Conservation (phyloP, 306 rosid genomes). For the Biancaea sappan region DNA sequence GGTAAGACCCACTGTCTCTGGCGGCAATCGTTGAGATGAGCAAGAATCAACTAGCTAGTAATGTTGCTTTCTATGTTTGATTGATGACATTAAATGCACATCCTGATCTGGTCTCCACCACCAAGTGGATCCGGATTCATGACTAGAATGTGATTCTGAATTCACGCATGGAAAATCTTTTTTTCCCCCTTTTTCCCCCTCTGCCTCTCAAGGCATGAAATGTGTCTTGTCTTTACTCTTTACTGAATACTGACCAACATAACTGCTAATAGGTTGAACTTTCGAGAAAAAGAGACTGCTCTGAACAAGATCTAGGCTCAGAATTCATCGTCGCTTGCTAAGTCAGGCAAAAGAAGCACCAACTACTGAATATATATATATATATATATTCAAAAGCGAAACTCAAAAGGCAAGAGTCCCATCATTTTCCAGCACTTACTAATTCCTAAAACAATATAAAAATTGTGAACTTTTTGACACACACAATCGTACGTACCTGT, state of each 20-base stretch:
- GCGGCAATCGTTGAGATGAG: constrained; percentile 38
- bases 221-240: constrained; percentile 19
- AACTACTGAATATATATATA: too few relatives aligned
- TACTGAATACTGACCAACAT: constrained; percentile 25
- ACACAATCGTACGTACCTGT: constrained; percentile 27
- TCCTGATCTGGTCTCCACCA: constrained; percentile 33
- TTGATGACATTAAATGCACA: constrained; percentile 35
- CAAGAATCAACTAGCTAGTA: constrained; percentile 31
- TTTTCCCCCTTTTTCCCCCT: not conserved
- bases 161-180: not conserved
- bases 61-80: constrained; percentile 45
- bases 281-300: constrained; percentile 10
- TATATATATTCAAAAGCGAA: constrained; percentile 19
- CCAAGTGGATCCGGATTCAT: constrained; percentile 3
- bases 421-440: constrained; percentile 35
- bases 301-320: constrained; percentile 5
- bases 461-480: constrained; percentile 18
- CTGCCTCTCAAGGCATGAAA: constrained; percentile 17
- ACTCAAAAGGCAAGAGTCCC: constrained; percentile 24
- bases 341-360: constrained; percentile 3
- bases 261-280: constrained; percentile 24
- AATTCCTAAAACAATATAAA: constrained; percentile 18
- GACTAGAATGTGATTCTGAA: constrained; percentile 12
- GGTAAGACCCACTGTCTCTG: constrained; percentile 42
- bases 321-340: constrained; percentile 2